Conservation (phyloP, 2,329 filamentous ascomycete species). For the Triangularia verruculosa region DNA sequence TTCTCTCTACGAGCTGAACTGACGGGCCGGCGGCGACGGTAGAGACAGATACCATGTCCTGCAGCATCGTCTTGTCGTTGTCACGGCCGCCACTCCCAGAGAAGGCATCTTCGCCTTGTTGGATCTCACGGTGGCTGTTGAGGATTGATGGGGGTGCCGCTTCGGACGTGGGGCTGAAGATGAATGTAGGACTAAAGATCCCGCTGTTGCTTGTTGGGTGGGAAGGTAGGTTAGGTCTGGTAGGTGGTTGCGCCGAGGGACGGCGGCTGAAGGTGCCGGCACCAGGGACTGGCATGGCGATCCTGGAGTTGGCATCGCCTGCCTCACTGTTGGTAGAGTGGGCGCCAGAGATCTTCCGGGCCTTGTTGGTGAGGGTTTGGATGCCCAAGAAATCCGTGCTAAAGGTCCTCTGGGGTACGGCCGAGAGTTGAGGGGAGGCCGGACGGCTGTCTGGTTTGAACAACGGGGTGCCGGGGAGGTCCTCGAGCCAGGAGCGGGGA, state of each 20-base stretch:
- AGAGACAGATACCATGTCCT: conserved; percentile 84
- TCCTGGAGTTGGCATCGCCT: conserved; percentile 29
- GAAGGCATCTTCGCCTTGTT: conserved; percentile 42
- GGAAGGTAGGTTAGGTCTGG: conserved; percentile 38
- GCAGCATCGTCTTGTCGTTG: conserved; percentile 67
- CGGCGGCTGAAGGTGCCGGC: conserved; percentile 43
- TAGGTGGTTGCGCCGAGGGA: conserved; percentile 48
- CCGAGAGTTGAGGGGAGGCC: conserved; percentile 52
- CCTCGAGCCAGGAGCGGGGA: conserved; percentile 51
- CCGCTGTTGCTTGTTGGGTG: conserved; percentile 31
- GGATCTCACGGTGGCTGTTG: conserved; percentile 29
- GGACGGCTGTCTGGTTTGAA: conserved; percentile 50
- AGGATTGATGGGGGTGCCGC: conserved; percentile 37
- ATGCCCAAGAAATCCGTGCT: conserved; percentile 54
- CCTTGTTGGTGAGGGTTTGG: conserved; percentile 40
- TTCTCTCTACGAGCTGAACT: conserved; percentile 91
- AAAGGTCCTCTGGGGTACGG: conserved; percentile 46
- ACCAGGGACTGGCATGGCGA: neutral
- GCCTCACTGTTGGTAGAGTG: conserved; percentile 49
- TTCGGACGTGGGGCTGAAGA: conserved; percentile 51
- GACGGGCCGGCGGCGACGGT: conserved; percentile 88
- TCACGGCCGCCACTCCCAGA: conserved; percentile 55
- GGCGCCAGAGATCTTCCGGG: conserved; percentile 45
- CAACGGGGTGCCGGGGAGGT: conserved; percentile 39
- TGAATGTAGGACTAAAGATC: conserved; percentile 35